These are phyloP conservation scores for Trametes versicolor DNA, from an alignment of 1,284 basidiomycete genomes.

Conservation along the genomic window DNA sequence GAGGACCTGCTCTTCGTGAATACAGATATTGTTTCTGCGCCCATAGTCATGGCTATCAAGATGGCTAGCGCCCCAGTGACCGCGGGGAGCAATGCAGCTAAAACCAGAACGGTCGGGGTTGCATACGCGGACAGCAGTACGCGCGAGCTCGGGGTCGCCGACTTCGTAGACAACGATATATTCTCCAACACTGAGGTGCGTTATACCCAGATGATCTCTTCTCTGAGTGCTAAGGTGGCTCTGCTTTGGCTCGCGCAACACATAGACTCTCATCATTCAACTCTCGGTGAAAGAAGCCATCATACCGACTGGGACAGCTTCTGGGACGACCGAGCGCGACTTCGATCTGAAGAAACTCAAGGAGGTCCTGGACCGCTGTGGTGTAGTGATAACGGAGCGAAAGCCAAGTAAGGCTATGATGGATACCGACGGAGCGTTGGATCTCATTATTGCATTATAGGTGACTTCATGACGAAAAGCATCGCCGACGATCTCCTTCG, in stretches of 20 bases:
- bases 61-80: constrained; percentile 66
- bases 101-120: constrained; percentile 71
- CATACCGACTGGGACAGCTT: constrained; percentile 71
- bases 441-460: constrained; percentile 50
- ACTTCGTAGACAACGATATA: constrained; percentile 95
- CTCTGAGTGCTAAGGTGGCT: not conserved
- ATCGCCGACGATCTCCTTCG: constrained; percentile 89
- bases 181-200: constrained; percentile 95
- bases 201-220: not conserved
- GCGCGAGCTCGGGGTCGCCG: constrained; percentile 79
- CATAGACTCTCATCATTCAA: constrained; percentile 93
- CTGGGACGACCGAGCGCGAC: constrained; percentile 81
- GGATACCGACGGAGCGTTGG: not conserved
- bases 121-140: constrained; percentile 84
- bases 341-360: constrained; percentile 89
- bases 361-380: constrained; percentile 89
- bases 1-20: constrained; percentile 94
- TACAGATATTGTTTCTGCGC: constrained; percentile 85
- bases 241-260: not conserved
- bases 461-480: constrained; percentile 86
- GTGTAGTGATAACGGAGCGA: constrained; percentile 89
- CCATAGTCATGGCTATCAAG: constrained; percentile 93
- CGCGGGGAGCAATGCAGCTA: constrained; percentile 56
- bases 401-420: constrained; percentile 71
- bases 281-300: constrained; percentile 96